phyloP scores from a whole-genome alignment of 139 green algal genomes.

The Chlorella vulgaris region DNA sequence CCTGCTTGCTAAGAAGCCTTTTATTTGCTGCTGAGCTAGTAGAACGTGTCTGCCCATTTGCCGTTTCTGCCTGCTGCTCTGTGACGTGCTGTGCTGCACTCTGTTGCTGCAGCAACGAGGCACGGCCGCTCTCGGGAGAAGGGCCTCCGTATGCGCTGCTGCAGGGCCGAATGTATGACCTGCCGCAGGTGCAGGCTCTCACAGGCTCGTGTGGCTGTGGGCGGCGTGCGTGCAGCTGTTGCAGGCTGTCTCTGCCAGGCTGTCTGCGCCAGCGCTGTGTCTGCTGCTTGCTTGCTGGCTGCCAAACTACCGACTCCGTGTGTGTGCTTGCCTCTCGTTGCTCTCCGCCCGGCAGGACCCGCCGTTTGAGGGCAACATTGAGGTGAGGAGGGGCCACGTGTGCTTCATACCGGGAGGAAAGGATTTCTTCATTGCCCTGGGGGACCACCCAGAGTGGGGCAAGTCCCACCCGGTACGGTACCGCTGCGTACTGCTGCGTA shows the following conservation, averaged over 20 bases:
- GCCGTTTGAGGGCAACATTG: slow-evolving; percentile 1
- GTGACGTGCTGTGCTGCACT: neutral
- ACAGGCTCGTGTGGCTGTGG: neutral
- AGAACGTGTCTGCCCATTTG: no score
- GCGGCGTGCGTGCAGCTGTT: no score
- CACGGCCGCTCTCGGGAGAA: neutral
- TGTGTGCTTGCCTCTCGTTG: neutral
- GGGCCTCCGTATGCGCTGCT: slow-evolving; percentile 61
- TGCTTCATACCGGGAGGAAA: slow-evolving; percentile 52
- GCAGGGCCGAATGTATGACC: slow-evolving; percentile 45
- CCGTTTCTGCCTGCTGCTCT: neutral
- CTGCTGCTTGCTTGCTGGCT: no score
- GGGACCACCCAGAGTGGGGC: slow-evolving; percentile 57
- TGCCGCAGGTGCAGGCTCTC: neutral
- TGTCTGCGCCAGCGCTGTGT: no score
- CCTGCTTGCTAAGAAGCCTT: no score
- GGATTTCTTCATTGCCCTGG: slow-evolving; percentile 62
- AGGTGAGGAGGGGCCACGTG: slow-evolving; percentile 47
- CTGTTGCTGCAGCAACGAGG: slow-evolving; percentile 21
- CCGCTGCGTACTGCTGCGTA: no score
- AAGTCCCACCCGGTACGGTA: slow-evolving; percentile 48
- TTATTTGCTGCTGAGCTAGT: no score
- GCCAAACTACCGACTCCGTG: no score
- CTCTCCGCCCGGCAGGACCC: neutral
- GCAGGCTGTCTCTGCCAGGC: no score